Base-by-base conservation (phyloP, 495 filamentous ascomycete genomes). In the Aspergillus incahuasiensis region DNA sequence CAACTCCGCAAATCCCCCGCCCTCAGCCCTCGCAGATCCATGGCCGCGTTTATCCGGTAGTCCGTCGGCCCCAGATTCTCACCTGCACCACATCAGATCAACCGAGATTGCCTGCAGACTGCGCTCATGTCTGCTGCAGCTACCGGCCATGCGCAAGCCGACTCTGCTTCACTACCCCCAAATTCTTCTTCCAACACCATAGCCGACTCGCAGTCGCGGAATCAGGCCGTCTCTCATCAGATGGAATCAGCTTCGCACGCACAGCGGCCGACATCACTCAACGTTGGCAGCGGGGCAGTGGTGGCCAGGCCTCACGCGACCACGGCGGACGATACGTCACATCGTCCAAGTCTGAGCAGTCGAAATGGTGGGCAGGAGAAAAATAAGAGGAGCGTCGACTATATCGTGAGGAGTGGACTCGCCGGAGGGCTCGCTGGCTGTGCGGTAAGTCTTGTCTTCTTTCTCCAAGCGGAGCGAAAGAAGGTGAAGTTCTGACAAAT, bases 341-440 rank as follows among this genome's bases (percentile, higher is more conserved):
- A 41, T 16, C 49, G 48, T 13, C 40, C 52, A 22, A 56, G 53
- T n/a, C 52, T 57, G 32, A 63, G 56, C 43, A 63, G 41, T 18
- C 52, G 49, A 19, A 57, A 48, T 30, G 56, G 48, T 11, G 66
- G 67, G 43, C 74, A 78, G 59, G 68, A 72, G 49, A 63, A 75
- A 18, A 64, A 86, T 44, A 94, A 89, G 70, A 85, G 83, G 58
- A 95, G 86, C 63, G 65, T 86, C 45, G 88, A 95, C 53, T 98
- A 97, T 74, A 74, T 92, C 43, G 72, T 87, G 67, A 80, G 87
- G 61, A 91, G 85, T 54, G 90, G 88, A 16, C 67, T 95, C 41
- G 92, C 92, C 12, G 92, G 92, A 44, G 92, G 92, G 12, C 43
- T 95, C 55, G 94, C 92, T 38, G 92, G 91, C 57, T 90, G 90